Base-by-base conservation (phyloP, 2,329 filamentous ascomycete genomes). In the Calycina herbarum region DNA sequence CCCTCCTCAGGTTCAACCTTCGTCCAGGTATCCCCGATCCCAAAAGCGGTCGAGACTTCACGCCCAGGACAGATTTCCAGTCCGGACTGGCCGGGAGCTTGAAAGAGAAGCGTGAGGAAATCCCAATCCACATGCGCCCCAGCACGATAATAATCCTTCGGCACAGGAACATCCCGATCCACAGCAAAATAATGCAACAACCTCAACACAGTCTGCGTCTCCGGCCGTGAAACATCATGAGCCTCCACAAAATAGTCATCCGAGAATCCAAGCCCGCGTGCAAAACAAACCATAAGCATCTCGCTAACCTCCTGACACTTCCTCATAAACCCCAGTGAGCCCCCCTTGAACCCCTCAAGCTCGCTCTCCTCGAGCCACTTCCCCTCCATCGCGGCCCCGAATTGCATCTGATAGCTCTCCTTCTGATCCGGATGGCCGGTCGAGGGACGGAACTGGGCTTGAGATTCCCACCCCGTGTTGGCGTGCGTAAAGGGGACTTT, bases 71-170 rank as follows among this genome's bases (percentile, higher is more conserved):
- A 89, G 64, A 89, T 88, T 73, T 89, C 87, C 2, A 90, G 77
- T 0, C 87, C 87, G 31, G 80, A 82, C 74, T 89, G 85, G 0
- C 85, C 86, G 0, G 81, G 79, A 2, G 82, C 82, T 72, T 89
- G 87, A 74, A 89, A 89, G 3, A 90, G 78, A 48, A 90, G 76
- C 0, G 87, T 89, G 27, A 89, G 69, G 65, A 88, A 82, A 66
- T 83, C 86, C 84, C 86, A 89, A 73, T 89, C 87, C 0, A 84
- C 83, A 72, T 89, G 87, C 11, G 86, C 84, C 20, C 87, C 87
- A 0, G 86, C 86, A 31, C 87, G 81, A 72, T 85, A 83, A 70
- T 83, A 86, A 0, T 79, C 79, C n/a, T 80, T 76, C 6, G 77
- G 76, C 17, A 77, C 72, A 4, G 77, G 74, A 5, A 68, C 57